Evolutionary conservation across 192 early-diverging fungal genomes (phyloP), one percentile per base, ranked within the genome.

Genomic region (Oehlia diaphana): DNA sequence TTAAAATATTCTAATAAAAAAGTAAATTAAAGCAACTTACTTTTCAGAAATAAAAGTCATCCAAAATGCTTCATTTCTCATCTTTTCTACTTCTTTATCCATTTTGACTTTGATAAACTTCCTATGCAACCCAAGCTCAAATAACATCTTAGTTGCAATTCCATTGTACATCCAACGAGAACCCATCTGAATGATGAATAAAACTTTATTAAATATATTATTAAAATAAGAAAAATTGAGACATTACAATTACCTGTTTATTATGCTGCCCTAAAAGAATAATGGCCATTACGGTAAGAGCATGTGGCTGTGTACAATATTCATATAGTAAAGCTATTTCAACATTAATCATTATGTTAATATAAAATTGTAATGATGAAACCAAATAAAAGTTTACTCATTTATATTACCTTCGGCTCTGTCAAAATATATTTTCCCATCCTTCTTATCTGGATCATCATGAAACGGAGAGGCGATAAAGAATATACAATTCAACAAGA

Each of bases 1-100:
- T 31, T 62, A 74, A 9, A 14, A 58, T 23, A 23, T 50, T 28
- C 2, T 74, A 6, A 74, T 28, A 74, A 19, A 33, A 58, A 35
- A 31, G 12, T 50, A 61, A 49, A 19, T 10, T 23, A 35, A 63
- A 63, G 14, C 0, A n/a, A 35, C 8, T 64, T 63, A 76, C 74
- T 76, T 76, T 76, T 76, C 74, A 14, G 74, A 76, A 33, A 76
- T 76, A 35, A 76, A 76, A 50, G 63, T 76, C 62, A 76, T 76
- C 74, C 74, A 76, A 64, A 76, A 76, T 3, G 74, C 62, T 37
- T 76, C 74, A 26, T 76, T 64, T 76, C 74, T 33, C n/a, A 65
- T 33, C 63, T 61, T 26, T n/a, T 47, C 74, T n/a, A 76, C 33
- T 39, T 76, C 74, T 47, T 47, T 47, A 14, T 76, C 74, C 63